Base-by-base conservation (phyloP, 2,329 filamentous ascomycete genomes). In the Plectosphaerella plurivora region DNA sequence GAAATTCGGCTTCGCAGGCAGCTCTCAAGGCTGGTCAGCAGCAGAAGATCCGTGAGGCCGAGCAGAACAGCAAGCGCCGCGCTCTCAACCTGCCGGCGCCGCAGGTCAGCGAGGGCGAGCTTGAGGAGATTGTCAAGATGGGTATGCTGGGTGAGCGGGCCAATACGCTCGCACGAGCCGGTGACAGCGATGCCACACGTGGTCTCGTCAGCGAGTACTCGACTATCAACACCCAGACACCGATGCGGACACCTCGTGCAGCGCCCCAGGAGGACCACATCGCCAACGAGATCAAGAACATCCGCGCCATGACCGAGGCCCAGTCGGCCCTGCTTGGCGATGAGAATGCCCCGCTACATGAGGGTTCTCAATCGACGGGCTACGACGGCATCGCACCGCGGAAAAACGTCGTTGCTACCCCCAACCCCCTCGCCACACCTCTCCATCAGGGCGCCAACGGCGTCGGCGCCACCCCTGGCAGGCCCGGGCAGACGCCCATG, bases 81-180 rank as follows among this genome's bases (percentile, higher is more conserved):
- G 75, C 87, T 7, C 77, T 99, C n/a, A 84, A 87, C 45, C 75
- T 99, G 24, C 94, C 94, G 9, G 77, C 89, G 22, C 94, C 94
- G 9, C 94, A 99, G 71, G 91, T 99, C 61, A 87, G 89, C 68
- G 94, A 99, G 64, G 81, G 84, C 44, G 94, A 99, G 71, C 77
- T 99, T 54, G 94, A 99, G 65, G 92, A 97, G 60, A 97, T 99
- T 63, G 91, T 99, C 58, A 99, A 99, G 76, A 96, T 97, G 91
- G 93, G 94, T 45, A 89, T 96, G 81, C 83, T 91, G 55, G 94
- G 93, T 37, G 91, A 97, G 64, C 86, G 87, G 49, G 94, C 94
- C 44, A 91, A 86, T 62, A 75, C 79, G 57, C 77, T 89, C 66
- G 90, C 89, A 5, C 82, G 83, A 45, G 84, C 85, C 50, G 88